phyloP scores from a whole-genome alignment of 768 basidiomycete species.

The Cubamyces sp. region DNA sequence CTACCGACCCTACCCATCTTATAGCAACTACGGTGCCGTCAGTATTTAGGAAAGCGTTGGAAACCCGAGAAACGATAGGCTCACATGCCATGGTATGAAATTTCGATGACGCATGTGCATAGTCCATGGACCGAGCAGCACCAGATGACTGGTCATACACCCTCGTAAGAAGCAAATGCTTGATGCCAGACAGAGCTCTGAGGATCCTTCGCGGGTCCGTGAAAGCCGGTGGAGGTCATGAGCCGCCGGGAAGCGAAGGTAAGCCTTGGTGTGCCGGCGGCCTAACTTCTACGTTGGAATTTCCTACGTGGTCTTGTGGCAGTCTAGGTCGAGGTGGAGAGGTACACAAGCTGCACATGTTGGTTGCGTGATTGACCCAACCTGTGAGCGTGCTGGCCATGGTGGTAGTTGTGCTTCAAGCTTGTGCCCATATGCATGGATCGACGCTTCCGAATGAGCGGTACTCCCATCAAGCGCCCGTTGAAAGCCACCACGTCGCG shows the following conservation, averaged over 20 bases:
- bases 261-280: not conserved
- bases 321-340: not conserved
- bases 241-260: not conserved
- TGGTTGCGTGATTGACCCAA: too few species aligned
- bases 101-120: not conserved
- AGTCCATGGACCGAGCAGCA: not conserved
- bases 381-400: too few species aligned
- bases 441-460: too few species aligned
- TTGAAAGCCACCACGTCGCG: not conserved
- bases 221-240: slow-evolving; percentile 14
- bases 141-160: slow-evolving; percentile 12
- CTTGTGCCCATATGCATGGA: too few species aligned
- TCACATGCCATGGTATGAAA: not conserved
- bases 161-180: not conserved
- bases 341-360: too few species aligned
- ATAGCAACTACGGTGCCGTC: not conserved
- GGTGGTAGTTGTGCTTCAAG: too few species aligned
- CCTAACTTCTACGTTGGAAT: not conserved
- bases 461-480: not conserved
- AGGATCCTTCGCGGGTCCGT: slow-evolving; percentile 1
- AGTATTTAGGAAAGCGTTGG: not conserved
- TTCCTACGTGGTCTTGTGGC: not conserved
- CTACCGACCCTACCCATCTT: not conserved
- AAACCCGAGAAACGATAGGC: not conserved
- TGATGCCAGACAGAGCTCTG: not conserved